A percentile compares a stretch with the other conserved stretches of the same genome.
These are phyloP conservation scores for Leptographium procerum DNA, from an alignment of 2,329 filamentous ascomycete genomes.

Conservation along the genomic window DNA sequence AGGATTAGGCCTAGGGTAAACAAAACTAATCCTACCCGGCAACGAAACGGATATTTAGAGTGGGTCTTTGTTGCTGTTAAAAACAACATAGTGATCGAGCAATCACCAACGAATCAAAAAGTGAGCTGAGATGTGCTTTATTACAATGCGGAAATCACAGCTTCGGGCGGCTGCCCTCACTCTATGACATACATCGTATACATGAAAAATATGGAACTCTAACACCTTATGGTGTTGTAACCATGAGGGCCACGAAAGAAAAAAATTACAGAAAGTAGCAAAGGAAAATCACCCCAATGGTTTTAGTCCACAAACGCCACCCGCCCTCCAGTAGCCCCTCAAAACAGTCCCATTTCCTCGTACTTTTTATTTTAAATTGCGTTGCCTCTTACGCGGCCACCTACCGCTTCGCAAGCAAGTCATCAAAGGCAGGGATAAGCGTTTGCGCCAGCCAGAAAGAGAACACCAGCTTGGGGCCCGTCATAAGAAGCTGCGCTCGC, in stretches of 20 bases:
- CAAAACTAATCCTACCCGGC: conserved; percentile 6
- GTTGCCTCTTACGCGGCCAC: neutral
- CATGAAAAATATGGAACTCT: neutral
- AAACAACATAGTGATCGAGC: neutral
- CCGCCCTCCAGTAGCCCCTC: neutral
- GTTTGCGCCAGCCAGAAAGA: conserved; percentile 99
- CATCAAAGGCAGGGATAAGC: conserved; percentile 82
- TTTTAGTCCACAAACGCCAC: neutral
- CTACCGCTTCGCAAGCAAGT: conserved; percentile 11
- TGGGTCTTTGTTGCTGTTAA: neutral
- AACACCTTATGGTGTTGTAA: neutral
- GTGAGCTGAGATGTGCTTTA: neutral
- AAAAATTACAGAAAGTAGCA: neutral
- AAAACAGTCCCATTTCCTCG: neutral
- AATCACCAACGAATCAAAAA: neutral
- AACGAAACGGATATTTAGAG: conserved; percentile 2
- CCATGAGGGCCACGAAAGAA: neutral
- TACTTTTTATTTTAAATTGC: neutral
- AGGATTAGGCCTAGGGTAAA: conserved; percentile 8
- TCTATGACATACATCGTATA: neutral
- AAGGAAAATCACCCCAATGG: neutral
- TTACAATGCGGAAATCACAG: neutral
- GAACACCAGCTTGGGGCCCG: conserved; percentile 96
- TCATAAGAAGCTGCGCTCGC: conserved; percentile 69
- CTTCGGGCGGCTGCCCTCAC: neutral